Conservation (phyloP, 2,329 filamentous ascomycete genomes). For the Bipolaris victoriae region DNA sequence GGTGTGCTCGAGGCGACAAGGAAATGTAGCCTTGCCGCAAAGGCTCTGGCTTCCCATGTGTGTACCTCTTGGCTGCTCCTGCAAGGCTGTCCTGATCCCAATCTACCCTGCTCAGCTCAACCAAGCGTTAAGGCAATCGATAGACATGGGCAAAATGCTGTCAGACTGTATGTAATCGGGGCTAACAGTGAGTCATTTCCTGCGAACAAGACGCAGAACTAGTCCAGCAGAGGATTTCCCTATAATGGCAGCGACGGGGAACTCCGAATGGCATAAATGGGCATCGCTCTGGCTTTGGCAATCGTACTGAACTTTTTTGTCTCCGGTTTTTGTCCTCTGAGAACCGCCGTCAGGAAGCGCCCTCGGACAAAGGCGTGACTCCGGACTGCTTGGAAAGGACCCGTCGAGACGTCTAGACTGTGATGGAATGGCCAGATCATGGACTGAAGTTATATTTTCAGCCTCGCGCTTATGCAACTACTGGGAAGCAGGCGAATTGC, state of each 20-base stretch:
- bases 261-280: constrained; percentile 31
- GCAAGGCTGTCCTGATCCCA: constrained; percentile 9
- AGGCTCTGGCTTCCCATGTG: neutral
- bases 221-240: constrained; percentile 19
- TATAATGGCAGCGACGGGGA: constrained; percentile 16
- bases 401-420: constrained; percentile 25
- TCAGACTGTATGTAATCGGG: constrained; percentile 29
- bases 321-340: constrained; percentile 12
- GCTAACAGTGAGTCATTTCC: constrained; percentile 25
- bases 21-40: neutral
- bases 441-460: constrained; percentile 30
- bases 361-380: constrained; percentile 31
- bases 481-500: constrained; percentile 19
- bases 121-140: constrained; percentile 24
- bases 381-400: constrained; percentile 14
- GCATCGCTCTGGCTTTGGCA: constrained; percentile 19
- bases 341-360: constrained; percentile 27
- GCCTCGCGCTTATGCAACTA: constrained; percentile 33
- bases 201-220: constrained; percentile 22
- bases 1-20: neutral
- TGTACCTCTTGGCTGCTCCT: neutral
- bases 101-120: constrained; percentile 9
- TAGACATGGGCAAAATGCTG: constrained; percentile 23
- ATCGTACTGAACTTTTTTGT: constrained; percentile 21
- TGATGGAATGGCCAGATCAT: constrained; percentile 33